Base-by-base conservation (phyloP, 2,329 filamentous ascomycete species). In the Ciborinia camelliae region DNA sequence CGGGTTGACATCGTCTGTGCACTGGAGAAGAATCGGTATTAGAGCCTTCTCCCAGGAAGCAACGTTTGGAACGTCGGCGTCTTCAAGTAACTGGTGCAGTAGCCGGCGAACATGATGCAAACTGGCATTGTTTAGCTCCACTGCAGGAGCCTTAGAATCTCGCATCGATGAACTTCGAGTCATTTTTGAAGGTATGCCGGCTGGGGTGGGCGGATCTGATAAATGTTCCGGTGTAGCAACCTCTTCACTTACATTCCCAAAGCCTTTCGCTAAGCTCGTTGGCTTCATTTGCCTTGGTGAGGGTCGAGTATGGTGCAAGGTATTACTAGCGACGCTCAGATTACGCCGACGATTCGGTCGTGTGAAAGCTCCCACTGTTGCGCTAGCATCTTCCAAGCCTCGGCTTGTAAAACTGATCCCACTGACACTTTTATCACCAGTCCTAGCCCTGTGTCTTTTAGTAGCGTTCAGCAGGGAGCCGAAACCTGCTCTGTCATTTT, bases 1-100 rank as follows among this genome's bases (percentile, higher is more conserved):
- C 1, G 95, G 95, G 68, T 96, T 90, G 4, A 99, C 93, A 73
- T 98, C 95, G 69, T 97, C 92, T 0, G 94, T 96, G 68, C 93
- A 95, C 71, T 90, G 90, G 28, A 97, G 81, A 26, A 99, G 82
- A 61, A 99, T 96, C 0, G 95, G 95, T 59, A 97, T 84, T 15
- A 99, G 81, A 0, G 94, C 92, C 70, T 88, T 93, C 74, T 97
- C 91, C 95, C 95, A 99, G 35, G 89, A 89, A 2, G 84, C 80
- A 0, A 86, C 81, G 71, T 91, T 89, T 15, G 89, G 84, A 30
- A 99, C 86, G 3, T 84, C 81, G 2, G 86, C 85, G 75, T 97
- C 94, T 66, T 88, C 82, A 1, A 99, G 78, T 43, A 98, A 82
- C 75, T 99, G 95, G 48, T 86, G 86, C 20, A 99, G 81, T 4